Evolutionary conservation across 768 basidiomycete species (phyloP).

Genomic region (Tulasnella sp.): DNA sequence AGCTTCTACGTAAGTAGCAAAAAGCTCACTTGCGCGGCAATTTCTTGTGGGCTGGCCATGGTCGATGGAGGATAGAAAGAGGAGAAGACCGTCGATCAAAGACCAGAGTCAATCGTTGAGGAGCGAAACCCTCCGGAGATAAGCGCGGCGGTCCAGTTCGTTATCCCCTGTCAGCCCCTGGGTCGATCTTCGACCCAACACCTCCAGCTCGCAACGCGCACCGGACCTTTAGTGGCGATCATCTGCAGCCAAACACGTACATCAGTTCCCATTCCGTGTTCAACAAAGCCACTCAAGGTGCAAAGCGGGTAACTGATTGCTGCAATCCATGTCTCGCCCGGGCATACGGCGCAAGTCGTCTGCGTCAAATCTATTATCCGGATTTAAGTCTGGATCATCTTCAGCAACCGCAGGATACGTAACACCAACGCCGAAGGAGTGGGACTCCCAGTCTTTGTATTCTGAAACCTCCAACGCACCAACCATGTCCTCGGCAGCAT

Average conservation of each 20-base stretch:
- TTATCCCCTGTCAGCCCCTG: slow-evolving; percentile 9
- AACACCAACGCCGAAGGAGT: slow-evolving; percentile 52
- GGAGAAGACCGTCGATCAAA: slow-evolving; percentile 25
- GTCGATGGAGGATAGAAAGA: slow-evolving; percentile 32
- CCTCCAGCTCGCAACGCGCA: neutral
- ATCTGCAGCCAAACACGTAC: neutral
- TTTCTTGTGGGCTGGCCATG: slow-evolving; percentile 68
- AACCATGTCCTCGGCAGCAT: slow-evolving; percentile 21
- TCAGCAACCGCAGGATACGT: slow-evolving; percentile 29
- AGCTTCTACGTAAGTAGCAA: neutral
- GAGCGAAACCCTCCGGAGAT: neutral
- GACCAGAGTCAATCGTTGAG: neutral
- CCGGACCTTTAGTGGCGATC: neutral
- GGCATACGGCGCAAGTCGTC: slow-evolving; percentile 76
- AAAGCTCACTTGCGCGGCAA: slow-evolving; percentile 58
- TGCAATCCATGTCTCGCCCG: slow-evolving; percentile 44
- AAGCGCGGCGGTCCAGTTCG: slow-evolving; percentile 1
- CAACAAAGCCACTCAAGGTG: neutral
- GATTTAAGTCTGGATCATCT: slow-evolving; percentile 44
- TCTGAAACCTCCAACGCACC: slow-evolving; percentile 39
- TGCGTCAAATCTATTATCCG: slow-evolving; percentile 67
- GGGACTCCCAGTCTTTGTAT: slow-evolving; percentile 68
- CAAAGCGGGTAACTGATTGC: neutral
- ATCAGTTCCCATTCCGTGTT: neutral
- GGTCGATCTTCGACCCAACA: neutral